phyloP scores from a whole-genome alignment of 441 rosid genomes.

The Gossypium aridum region DNA sequence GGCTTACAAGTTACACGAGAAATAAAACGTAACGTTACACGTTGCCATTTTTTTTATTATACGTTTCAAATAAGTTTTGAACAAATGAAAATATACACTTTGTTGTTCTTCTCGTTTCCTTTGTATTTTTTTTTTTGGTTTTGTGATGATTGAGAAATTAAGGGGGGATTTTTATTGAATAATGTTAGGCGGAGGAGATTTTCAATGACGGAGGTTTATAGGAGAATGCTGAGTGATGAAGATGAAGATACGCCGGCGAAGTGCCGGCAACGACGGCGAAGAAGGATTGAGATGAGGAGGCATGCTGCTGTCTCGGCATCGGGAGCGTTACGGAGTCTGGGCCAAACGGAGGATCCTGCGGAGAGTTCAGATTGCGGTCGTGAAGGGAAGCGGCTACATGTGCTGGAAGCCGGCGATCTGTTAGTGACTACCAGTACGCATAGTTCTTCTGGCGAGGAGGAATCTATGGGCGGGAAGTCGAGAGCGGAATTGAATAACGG shows the following conservation, averaged over 20 bases:
- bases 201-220: constrained; percentile 34
- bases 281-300: constrained; percentile 59
- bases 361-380: constrained; percentile 19
- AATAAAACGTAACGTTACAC: constrained; percentile 20
- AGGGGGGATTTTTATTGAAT: constrained; percentile 3
- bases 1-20: constrained; percentile 14
- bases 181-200: neutral
- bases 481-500: neutral
- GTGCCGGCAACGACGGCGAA: constrained; percentile 67
- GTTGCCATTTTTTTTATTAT: constrained; percentile 13
- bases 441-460: constrained; percentile 11
- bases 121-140: neutral
- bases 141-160: neutral
- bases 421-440: constrained; percentile 12
- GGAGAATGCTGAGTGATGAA: constrained; percentile 27
- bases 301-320: constrained; percentile 18
- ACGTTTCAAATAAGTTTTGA: constrained; percentile 15
- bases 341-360: constrained; percentile 4
- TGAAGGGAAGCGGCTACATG: constrained; percentile 26
- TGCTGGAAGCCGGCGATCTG: constrained; percentile 16
- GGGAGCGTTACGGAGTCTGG: constrained; percentile 6
- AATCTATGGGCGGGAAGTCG: neutral
- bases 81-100: neutral
- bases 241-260: constrained; percentile 41
- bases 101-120: neutral